Evolutionary conservation across 1,284 basidiomycete genomes (phyloP).

Genomic region (Pseudozyma thailandica): DNA sequence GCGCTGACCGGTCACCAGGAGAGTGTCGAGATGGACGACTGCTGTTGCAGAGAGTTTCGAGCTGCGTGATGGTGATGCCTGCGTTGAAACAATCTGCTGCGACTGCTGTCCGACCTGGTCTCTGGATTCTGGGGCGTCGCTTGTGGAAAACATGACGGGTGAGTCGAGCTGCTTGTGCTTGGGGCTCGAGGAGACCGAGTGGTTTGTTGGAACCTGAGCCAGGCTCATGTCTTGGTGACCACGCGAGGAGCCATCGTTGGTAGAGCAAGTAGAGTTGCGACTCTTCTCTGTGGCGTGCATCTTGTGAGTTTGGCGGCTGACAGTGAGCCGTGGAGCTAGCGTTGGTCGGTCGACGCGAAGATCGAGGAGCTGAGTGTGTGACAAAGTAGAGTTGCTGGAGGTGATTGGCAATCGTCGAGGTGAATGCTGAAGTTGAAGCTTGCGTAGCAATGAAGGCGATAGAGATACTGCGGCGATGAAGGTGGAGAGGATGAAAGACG

Average conservation of each 20-base stretch:
- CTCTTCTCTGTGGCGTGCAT: conserved; percentile 31
- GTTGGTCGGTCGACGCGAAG: too few species aligned
- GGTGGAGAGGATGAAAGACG: too few species aligned
- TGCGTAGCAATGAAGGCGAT: not conserved
- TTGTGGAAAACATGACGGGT: conserved; percentile 7
- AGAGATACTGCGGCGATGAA: not conserved
- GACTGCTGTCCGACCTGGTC: too few species aligned
- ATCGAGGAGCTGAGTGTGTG: too few species aligned
- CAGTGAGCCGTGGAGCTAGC: not conserved
- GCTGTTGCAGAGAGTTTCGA: conserved; percentile 9
- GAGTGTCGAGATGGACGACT: conserved; percentile 33
- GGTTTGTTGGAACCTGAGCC: conserved; percentile 20
- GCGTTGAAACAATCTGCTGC: not conserved
- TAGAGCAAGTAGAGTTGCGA: conserved; percentile 36
- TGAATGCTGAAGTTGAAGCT: not conserved
- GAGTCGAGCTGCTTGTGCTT: conserved; percentile 15
- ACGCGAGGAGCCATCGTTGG: conserved; percentile 27
- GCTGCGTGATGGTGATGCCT: not conserved
- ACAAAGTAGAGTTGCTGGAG: not conserved
- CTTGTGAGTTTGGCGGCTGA: not conserved
- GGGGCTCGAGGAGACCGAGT: conserved; percentile 11
- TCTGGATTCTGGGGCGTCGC: too few species aligned
- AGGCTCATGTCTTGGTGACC: conserved; percentile 19
- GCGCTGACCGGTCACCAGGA: conserved; percentile 35
- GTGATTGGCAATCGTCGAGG: too few species aligned